phyloP scores from a whole-genome alignment of 2,329 filamentous ascomycete genomes.

The Aspergillus fructus region DNA sequence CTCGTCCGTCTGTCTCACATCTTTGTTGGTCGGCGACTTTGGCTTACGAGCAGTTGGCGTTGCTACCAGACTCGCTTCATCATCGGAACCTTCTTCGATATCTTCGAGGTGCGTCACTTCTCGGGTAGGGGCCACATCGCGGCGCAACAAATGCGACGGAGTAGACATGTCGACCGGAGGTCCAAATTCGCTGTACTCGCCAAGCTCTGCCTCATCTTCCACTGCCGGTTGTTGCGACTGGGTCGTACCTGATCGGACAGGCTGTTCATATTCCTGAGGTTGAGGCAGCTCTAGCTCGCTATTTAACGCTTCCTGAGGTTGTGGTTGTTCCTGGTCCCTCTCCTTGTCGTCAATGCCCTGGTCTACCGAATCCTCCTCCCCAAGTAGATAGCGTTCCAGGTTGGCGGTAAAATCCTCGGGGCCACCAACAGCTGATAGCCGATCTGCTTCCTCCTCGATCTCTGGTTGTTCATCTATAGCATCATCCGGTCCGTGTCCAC shows the following conservation, averaged over 20 bases:
- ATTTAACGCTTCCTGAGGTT: conserved; percentile 11
- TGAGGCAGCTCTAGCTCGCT: conserved; percentile 11
- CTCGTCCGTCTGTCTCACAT: conserved; percentile 19
- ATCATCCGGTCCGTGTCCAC: conserved; percentile 25
- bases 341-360: conserved; percentile 11
- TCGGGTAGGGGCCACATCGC: conserved; percentile 25
- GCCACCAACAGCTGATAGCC: conserved; percentile 38
- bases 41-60: conserved; percentile 30
- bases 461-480: conserved; percentile 25
- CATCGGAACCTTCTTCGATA: conserved; percentile 35
- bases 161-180: conserved; percentile 46
- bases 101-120: conserved; percentile 37
- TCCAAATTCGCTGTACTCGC: conserved; percentile 43
- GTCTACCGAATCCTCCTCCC: conserved; percentile 24
- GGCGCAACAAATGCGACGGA: conserved; percentile 40
- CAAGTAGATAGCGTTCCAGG: conserved; percentile 40
- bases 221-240: conserved; percentile 26
- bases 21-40: conserved; percentile 19
- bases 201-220: conserved; percentile 33
- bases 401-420: conserved; percentile 45
- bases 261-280: conserved; percentile 7
- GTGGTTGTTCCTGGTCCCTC: conserved; percentile 7
- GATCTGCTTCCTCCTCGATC: conserved; percentile 23
- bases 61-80: conserved; percentile 11
- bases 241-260: conserved; percentile 19